Evolutionary conservation across 306 rosid genomes (phyloP).

Genomic region (Elaeagnus macrophylla): DNA sequence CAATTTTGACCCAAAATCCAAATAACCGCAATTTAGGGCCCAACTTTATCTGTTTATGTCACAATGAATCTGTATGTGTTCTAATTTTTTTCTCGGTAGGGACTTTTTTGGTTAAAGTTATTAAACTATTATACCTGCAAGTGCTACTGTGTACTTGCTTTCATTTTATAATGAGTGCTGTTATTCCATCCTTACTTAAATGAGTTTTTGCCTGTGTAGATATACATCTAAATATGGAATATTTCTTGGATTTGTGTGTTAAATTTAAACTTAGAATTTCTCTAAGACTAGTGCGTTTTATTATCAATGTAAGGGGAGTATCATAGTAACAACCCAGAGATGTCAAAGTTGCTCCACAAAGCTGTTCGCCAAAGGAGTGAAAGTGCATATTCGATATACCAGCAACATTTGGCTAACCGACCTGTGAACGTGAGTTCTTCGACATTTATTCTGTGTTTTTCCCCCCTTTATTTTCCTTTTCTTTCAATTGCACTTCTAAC

Average conservation of each 20-base stretch:
- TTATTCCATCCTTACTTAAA: constrained; percentile 4
- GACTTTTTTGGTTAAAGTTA: neutral
- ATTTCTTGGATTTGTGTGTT: constrained; percentile 7
- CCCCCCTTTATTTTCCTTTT: constrained; percentile 5
- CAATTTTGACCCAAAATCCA: no score
- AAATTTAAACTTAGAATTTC: neutral
- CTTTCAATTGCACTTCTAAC: neutral
- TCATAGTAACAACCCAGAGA: constrained; percentile 99
- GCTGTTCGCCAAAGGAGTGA: constrained; percentile 98
- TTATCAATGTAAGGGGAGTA: constrained; percentile 58
- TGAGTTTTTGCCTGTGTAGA: neutral
- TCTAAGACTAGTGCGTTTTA: constrained; percentile 8
- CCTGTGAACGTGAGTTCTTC: constrained; percentile 74
- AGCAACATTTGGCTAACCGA: constrained; percentile 96
- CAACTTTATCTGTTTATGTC: no score
- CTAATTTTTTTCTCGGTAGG: neutral
- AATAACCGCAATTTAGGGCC: no score
- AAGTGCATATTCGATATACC: constrained; percentile 86
- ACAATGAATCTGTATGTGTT: neutral
- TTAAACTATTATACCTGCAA: neutral
- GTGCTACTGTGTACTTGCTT: neutral
- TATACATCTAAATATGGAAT: neutral
- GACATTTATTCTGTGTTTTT: no score
- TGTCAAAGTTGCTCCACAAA: constrained; percentile 99
- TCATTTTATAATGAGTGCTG: constrained; percentile 2